Percentiles rank a stretch among this genome's conserved stretches.
Evolutionary conservation across 1,284 basidiomycete species (phyloP).

Genomic region (Apiotrichum sp.): DNA sequence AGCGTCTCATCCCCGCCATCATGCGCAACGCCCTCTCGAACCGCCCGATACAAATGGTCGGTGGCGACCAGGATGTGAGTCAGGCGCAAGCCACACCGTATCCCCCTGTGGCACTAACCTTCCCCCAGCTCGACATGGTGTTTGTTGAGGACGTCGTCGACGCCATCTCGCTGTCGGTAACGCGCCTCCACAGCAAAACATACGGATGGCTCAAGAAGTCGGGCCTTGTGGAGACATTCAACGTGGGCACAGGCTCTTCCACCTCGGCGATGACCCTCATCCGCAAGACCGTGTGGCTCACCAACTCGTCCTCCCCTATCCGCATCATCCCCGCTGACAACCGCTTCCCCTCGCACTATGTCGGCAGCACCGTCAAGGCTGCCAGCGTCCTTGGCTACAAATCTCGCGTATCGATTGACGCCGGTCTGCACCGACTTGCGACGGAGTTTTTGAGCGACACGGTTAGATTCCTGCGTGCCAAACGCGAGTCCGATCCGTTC

Average conservation of each 20-base stretch:
- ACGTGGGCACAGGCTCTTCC: conserved; percentile 21
- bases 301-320: conserved; percentile 29
- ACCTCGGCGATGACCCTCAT: conserved; percentile 22
- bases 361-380: conserved; percentile 20
- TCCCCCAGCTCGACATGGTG: conserved; percentile 24
- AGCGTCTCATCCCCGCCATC: conserved; percentile 29
- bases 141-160: conserved; percentile 30
- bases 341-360: conserved; percentile 22
- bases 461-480: conserved; percentile 9
- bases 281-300: conserved; percentile 25
- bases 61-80: conserved; percentile 30
- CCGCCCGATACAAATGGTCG: conserved; percentile 33
- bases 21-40: conserved; percentile 27
- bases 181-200: conserved; percentile 7
- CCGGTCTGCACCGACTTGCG: conserved; percentile 22
- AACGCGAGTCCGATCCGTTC: not conserved
- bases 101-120: too few species aligned
- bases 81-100: not conserved
- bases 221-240: conserved; percentile 24
- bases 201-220: not conserved
- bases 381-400: conserved; percentile 19
- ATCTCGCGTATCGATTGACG: conserved; percentile 21
- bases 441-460: conserved; percentile 14
- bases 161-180: conserved; percentile 23
- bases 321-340: conserved; percentile 25